A percentile compares a stretch with the other conserved stretches of the same genome.
phyloP scores from a whole-genome alignment of 768 basidiomycete genomes.

The Ramaria sp. region DNA sequence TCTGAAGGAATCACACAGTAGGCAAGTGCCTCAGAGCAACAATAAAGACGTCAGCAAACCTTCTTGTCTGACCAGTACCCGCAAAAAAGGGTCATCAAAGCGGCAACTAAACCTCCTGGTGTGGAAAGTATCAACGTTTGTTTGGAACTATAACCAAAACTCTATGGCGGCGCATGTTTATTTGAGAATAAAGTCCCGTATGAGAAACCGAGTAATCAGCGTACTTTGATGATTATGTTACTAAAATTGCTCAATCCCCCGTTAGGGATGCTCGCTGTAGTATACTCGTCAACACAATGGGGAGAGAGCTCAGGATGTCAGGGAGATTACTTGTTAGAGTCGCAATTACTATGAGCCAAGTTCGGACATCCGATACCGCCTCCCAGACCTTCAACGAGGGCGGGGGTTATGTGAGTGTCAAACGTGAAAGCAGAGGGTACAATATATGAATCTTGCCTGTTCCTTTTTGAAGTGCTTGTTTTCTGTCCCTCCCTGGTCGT shows the following conservation, averaged over 20 bases:
- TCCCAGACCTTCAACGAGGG: constrained; percentile 22
- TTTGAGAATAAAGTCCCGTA: not conserved
- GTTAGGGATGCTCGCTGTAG: constrained; percentile 52
- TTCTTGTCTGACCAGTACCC: constrained; percentile 60
- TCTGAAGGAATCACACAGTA: constrained; percentile 19
- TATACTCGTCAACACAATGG: not conserved
- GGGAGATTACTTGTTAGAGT: constrained; percentile 42
- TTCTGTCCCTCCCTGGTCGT: constrained; percentile 42
- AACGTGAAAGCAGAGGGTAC: not conserved
- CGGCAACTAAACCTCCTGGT: constrained; percentile 41
- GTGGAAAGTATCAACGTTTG: constrained; percentile 52
- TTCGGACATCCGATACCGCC: constrained; percentile 44
- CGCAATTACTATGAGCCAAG: constrained; percentile 52
- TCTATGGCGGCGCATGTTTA: constrained; percentile 11
- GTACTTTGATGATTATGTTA: constrained; percentile 45
- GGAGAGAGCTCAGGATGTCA: constrained; percentile 4
- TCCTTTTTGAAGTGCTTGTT: constrained; percentile 50
- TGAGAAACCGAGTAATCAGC: not conserved
- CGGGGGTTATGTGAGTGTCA: not conserved
- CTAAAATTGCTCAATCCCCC: constrained; percentile 55
- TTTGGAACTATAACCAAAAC: constrained; percentile 56
- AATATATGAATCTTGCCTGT: constrained; percentile 25
- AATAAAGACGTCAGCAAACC: constrained; percentile 20
- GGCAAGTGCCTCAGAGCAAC: not conserved
- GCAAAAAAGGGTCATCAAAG: constrained; percentile 37